Evolutionary conservation across 1,284 basidiomycete species (phyloP).

Genomic region (Marasmius fiardii): DNA sequence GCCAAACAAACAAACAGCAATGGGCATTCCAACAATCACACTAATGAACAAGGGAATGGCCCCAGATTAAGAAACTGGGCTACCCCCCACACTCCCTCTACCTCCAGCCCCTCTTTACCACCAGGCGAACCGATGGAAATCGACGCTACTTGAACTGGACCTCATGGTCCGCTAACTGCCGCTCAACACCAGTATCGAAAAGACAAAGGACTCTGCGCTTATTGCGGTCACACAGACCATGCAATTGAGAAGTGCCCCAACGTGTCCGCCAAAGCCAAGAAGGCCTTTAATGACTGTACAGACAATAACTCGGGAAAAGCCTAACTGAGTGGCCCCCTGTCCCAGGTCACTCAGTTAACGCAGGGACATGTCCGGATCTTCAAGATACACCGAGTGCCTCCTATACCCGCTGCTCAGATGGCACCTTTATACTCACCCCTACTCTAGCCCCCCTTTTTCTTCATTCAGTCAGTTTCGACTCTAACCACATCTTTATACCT

Average conservation of each 20-base stretch:
- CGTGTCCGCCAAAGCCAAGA: no score
- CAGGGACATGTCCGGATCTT: not conserved
- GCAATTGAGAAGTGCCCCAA: not conserved
- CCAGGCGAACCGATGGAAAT: not conserved
- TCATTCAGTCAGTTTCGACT: conserved; percentile 10
- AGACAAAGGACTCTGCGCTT: not conserved
- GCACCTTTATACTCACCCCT: not conserved
- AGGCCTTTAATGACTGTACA: not conserved
- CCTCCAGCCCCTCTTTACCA: not conserved
- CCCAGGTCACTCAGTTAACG: conserved; percentile 7
- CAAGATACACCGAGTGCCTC: not conserved
- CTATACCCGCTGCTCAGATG: not conserved
- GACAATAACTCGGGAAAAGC: conserved; percentile 8
- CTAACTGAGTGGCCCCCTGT: conserved; percentile 4
- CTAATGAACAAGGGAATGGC: not conserved
- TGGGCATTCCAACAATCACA: not conserved
- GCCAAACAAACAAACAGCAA: no score
- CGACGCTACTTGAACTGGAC: not conserved
- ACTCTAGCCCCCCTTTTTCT: conserved; percentile 5
- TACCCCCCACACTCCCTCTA: not conserved
- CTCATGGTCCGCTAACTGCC: not conserved
- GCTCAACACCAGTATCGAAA: not conserved
- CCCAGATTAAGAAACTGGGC: no score
- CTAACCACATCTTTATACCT: conserved; percentile 27
- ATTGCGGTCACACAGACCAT: not conserved